Percentiles rank a stretch among this genome's conserved stretches.
Evolutionary conservation across 257 asterid genomes (phyloP).

Genomic region (Scutellaria baicalensis): DNA sequence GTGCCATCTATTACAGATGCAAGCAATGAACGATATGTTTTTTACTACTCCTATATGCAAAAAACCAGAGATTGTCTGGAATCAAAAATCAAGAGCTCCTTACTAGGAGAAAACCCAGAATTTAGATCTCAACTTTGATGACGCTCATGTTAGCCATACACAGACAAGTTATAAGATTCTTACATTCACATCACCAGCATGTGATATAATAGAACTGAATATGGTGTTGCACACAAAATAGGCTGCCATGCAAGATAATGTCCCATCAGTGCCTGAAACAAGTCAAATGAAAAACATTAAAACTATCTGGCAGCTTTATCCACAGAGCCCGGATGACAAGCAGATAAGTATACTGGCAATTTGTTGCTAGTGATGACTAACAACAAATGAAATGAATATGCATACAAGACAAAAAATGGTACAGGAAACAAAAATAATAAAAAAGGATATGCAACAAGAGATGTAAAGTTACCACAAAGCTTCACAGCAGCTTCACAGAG

Average conservation of each 20-base stretch:
- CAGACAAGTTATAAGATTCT: slow-evolving; percentile 19
- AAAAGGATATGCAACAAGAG: not conserved
- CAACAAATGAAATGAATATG: not conserved
- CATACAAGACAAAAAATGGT: not conserved
- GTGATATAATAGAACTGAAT: slow-evolving; percentile 51
- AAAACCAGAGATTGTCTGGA: not conserved
- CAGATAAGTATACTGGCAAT: not conserved
- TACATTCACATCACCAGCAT: slow-evolving; percentile 74
- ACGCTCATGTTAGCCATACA: not conserved
- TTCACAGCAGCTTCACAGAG: slow-evolving; percentile 71
- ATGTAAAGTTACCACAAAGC: slow-evolving; percentile 65
- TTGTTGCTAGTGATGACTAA: not conserved
- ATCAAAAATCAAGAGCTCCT: too few relatives aligned
- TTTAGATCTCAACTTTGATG: not conserved
- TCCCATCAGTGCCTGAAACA: slow-evolving; percentile 80
- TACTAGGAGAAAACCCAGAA: slow-evolving; percentile 5
- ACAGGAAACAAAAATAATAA: not conserved
- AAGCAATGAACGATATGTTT: not conserved
- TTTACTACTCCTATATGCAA: not conserved
- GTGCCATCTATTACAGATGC: not conserved
- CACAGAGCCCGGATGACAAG: slow-evolving; percentile 6
- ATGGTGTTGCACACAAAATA: slow-evolving; percentile 67
- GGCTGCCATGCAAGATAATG: slow-evolving; percentile 78
- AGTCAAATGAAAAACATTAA: slow-evolving; percentile 2
- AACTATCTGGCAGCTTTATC: slow-evolving; percentile 12